Conservation (phyloP, 148 eudicot species). For the Cornus florida region DNA sequence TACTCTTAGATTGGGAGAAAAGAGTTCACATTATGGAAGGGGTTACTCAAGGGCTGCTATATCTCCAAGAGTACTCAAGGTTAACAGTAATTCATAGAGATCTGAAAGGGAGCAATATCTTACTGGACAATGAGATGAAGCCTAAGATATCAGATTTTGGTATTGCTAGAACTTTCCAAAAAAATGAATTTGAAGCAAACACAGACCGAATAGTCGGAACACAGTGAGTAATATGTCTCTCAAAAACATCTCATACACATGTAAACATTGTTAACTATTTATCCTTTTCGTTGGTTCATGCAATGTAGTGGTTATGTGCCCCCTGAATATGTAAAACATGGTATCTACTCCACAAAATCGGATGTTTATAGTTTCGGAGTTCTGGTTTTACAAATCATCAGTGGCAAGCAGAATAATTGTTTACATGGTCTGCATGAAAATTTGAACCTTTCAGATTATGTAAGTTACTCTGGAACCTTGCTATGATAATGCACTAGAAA, state of each 20-base stretch:
- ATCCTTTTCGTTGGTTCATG: neutral
- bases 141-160: constrained; percentile 48
- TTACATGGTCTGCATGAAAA: constrained; percentile 16
- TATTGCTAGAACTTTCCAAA: constrained; percentile 36
- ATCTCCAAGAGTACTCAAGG: constrained; percentile 43
- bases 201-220: constrained; percentile 38
- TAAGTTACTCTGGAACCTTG: constrained; percentile 11
- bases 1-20: constrained; percentile 30
- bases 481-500: no score
- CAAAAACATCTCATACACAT: neutral
- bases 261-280: neutral
- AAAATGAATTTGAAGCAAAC: constrained; percentile 30
- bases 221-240: constrained; percentile 25
- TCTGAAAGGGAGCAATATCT: constrained; percentile 34
- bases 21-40: constrained; percentile 35
- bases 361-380: constrained; percentile 41
- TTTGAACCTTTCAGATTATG: constrained; percentile 32
- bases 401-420: constrained; percentile 28
- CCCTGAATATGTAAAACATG: constrained; percentile 38
- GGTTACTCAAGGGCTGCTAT: constrained; percentile 38
- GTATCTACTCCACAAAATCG: constrained; percentile 35
- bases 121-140: constrained; percentile 26
- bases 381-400: constrained; percentile 29
- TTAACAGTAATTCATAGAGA: constrained; percentile 35
- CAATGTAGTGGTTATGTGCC: constrained; percentile 34